Evolutionary conservation across 2,329 filamentous ascomycete species (phyloP).

Genomic region (Cyclaneusma minus): DNA sequence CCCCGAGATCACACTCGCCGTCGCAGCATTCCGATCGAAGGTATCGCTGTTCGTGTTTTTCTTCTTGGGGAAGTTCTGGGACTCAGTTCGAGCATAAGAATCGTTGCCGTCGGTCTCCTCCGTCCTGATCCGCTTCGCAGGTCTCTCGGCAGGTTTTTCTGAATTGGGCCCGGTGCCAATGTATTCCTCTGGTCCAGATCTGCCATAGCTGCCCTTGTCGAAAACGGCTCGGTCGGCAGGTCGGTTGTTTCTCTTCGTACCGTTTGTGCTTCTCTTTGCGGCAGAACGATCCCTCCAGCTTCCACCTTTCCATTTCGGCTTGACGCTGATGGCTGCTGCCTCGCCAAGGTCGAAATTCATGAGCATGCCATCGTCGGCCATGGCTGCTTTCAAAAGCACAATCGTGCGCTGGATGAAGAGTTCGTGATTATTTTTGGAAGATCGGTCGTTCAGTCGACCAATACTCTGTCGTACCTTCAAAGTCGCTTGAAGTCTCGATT

Average conservation of each 20-base stretch:
- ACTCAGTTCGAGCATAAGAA: constrained; percentile 2
- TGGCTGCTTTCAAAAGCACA: constrained; percentile 23
- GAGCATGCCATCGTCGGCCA: constrained; percentile 92
- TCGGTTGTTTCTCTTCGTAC: constrained; percentile 28
- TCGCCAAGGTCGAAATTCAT: constrained; percentile 78
- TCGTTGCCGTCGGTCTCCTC: constrained; percentile 5
- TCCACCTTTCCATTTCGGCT: constrained; percentile 66
- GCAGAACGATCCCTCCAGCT: constrained; percentile 79
- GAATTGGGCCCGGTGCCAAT: constrained; percentile 12
- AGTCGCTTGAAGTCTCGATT: no score
- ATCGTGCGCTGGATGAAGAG: constrained; percentile 2
- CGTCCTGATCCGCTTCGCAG: constrained; percentile 17
- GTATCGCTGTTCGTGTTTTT: neutral
- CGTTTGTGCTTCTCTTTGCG: constrained; percentile 53
- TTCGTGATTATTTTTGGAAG: neutral
- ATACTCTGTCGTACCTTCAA: no score
- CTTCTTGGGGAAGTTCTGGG: constrained; percentile 1
- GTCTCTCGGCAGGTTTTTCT: constrained; percentile 28
- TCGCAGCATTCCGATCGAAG: constrained; percentile 2
- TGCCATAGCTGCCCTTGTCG: constrained; percentile 5
- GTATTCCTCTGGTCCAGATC: constrained; percentile 14
- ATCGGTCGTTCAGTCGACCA: no score
- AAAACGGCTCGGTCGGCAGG: constrained; percentile 6
- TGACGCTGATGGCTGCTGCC: constrained; percentile 43
- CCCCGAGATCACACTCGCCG: constrained; percentile 17